These are phyloP conservation scores for Hygrocybe coccinea DNA, from an alignment of 768 basidiomycete species.

Conservation along the genomic window DNA sequence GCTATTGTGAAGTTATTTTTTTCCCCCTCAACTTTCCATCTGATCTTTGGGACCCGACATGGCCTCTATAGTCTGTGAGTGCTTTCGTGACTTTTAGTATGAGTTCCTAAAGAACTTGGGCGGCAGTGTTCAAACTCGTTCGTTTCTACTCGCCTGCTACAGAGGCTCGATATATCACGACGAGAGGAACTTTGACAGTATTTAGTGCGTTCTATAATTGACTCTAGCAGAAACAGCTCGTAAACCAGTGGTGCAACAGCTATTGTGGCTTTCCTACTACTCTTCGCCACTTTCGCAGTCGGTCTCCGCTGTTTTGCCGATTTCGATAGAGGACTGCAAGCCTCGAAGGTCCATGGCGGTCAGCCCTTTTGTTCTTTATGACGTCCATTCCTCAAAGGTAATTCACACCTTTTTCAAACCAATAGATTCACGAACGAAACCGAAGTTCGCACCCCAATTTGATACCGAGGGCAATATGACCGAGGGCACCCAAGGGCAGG, in stretches of 20 bases:
- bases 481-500: slow-evolving; percentile 44
- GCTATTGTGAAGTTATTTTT: slow-evolving; percentile 54
- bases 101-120: background rate
- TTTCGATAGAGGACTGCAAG: slow-evolving; percentile 73
- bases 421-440: slow-evolving; percentile 46
- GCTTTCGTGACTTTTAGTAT: background rate
- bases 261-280: slow-evolving; percentile 67
- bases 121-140: slow-evolving; percentile 77
- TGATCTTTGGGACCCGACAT: background rate
- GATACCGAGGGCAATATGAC: slow-evolving; percentile 25
- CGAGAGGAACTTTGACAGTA: slow-evolving; percentile 70
- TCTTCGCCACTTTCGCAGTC: slow-evolving; percentile 69
- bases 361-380: slow-evolving; percentile 24
- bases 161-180: slow-evolving; percentile 54
- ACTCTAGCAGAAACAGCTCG: background rate
- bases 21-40: background rate
- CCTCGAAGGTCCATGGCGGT: slow-evolving; percentile 74
- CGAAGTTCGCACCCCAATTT: slow-evolving; percentile 38
- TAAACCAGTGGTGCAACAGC: slow-evolving; percentile 39
- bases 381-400: slow-evolving; percentile 33
- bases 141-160: slow-evolving; percentile 71
- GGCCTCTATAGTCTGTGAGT: slow-evolving; percentile 37
- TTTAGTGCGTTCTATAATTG: slow-evolving; percentile 54
- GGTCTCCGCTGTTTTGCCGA: slow-evolving; percentile 77
- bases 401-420: slow-evolving; percentile 26